A percentile compares a stretch with the other conserved stretches of the same genome.
Conservation (phyloP, 2,329 filamentous ascomycete species). For the Alternaria sp. region DNA sequence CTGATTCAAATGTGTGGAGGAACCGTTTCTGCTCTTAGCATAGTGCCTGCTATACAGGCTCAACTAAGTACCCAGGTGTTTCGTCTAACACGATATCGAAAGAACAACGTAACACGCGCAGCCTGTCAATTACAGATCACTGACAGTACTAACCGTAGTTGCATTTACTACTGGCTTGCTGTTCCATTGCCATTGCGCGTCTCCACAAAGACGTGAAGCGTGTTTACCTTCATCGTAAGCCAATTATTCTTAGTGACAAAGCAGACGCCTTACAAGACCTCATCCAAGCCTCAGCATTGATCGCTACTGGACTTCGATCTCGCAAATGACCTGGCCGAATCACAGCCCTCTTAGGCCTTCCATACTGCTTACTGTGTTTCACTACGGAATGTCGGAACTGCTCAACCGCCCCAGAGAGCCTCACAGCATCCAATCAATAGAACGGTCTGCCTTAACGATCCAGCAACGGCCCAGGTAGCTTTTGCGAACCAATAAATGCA, state of each 20-base stretch:
- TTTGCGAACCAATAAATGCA: slow-evolving; percentile 4
- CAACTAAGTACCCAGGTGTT: too few species aligned
- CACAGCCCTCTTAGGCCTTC: neutral
- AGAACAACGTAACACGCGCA: neutral
- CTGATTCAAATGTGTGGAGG: neutral
- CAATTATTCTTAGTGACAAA: neutral
- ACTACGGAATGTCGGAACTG: neutral
- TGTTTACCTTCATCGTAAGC: neutral
- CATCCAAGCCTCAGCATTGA: neutral
- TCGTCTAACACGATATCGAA: neutral
- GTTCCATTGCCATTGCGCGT: neutral
- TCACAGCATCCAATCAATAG: neutral
- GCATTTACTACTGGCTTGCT: neutral
- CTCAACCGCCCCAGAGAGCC: neutral
- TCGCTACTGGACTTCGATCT: neutral
- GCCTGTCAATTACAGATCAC: neutral
- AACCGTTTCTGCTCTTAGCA: neutral
- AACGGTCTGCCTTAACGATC: neutral
- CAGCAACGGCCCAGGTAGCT: neutral
- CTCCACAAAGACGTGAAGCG: neutral
- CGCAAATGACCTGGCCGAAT: neutral
- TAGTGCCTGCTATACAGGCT: neutral
- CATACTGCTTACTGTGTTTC: slow-evolving; percentile 1
- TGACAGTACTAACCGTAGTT: neutral
- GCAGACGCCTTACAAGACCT: neutral